Percentiles rank a stretch among this genome's conserved stretches.
phyloP scores from a whole-genome alignment of 2,329 filamentous ascomycete species.

The Penicillium paneum region DNA sequence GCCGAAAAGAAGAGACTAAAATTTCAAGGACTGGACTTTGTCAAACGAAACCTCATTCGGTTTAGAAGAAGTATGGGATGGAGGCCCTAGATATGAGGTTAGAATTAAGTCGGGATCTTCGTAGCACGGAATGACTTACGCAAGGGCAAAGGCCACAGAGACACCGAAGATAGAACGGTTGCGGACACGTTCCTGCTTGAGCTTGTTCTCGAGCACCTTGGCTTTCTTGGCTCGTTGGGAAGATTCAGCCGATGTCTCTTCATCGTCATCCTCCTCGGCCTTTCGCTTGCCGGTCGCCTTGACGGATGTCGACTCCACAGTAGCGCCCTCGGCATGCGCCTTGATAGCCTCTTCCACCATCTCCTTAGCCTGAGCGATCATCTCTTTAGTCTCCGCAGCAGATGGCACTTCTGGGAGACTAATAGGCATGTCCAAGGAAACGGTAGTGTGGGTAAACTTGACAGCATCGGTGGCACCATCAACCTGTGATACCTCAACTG shows the following conservation, averaged over 20 bases:
- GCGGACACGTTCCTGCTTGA: constrained; percentile 82
- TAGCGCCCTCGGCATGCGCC: constrained; percentile 40
- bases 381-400: constrained; percentile 72
- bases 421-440: constrained; percentile 72
- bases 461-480: constrained; percentile 54
- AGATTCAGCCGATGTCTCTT: constrained; percentile 37
- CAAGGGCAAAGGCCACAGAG: constrained; percentile 80
- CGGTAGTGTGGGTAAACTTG: constrained; percentile 68
- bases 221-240: constrained; percentile 67
- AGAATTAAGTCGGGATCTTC: constrained; percentile 8
- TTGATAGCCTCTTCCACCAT: constrained; percentile 75
- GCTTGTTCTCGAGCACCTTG: constrained; percentile 65
- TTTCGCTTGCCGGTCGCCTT: constrained; percentile 64
- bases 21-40: not conserved
- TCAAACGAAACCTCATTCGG: not conserved
- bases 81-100: constrained; percentile 37
- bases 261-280: constrained; percentile 51
- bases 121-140: constrained; percentile 60
- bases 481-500: constrained; percentile 62
- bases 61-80: constrained; percentile 49
- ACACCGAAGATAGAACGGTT: constrained; percentile 82
- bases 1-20: not conserved
- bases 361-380: constrained; percentile 80
- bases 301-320: constrained; percentile 30
- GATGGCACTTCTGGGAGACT: constrained; percentile 64